These are phyloP conservation scores for Lachancea waltii DNA, from an alignment of 805 yeast genomes.

Conservation along the genomic window DNA sequence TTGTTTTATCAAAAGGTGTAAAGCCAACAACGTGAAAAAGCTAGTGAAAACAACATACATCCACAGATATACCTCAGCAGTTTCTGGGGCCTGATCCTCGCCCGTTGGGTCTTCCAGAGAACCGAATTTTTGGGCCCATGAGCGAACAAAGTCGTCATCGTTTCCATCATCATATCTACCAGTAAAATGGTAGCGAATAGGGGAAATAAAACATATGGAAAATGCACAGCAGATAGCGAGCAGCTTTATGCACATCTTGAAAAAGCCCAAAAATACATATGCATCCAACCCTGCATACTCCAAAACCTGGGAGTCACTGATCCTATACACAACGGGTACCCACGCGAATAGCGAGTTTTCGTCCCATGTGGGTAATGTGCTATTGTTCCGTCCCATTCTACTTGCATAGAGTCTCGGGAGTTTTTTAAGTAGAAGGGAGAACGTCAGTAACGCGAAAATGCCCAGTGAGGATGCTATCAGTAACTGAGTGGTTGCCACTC, in stretches of 20 bases:
- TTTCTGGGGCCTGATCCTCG: constrained; percentile 30
- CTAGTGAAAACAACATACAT: constrained; percentile 83
- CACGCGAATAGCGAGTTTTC: constrained; percentile 63
- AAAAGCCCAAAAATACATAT: constrained; percentile 82
- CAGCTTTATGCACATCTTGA: constrained; percentile 77
- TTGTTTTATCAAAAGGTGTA: constrained; percentile 55
- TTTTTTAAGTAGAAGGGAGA: constrained; percentile 61
- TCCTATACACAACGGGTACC: constrained; percentile 59
- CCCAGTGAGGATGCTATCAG: constrained; percentile 67
- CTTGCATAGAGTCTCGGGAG: constrained; percentile 86
- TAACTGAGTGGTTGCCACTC: constrained; percentile 74
- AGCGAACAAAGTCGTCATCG: constrained; percentile 20
- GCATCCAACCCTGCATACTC: constrained; percentile 94
- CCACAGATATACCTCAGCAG: constrained; percentile 59
- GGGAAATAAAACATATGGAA: constrained; percentile 72
- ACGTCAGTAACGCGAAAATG: constrained; percentile 54
- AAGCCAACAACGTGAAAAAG: constrained; percentile 66
- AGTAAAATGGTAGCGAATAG: constrained; percentile 74
- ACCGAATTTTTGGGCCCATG: constrained; percentile 10
- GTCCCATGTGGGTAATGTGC: constrained; percentile 31
- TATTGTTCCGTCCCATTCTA: constrained; percentile 39
- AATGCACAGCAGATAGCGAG: constrained; percentile 58
- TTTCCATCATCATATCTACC: constrained; percentile 68
- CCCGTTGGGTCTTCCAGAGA: constrained; percentile 17
- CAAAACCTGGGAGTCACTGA: constrained; percentile 69